Evolutionary conservation across 108 stramenopile species (phyloP).

Genomic region (Ochromonas danica): DNA sequence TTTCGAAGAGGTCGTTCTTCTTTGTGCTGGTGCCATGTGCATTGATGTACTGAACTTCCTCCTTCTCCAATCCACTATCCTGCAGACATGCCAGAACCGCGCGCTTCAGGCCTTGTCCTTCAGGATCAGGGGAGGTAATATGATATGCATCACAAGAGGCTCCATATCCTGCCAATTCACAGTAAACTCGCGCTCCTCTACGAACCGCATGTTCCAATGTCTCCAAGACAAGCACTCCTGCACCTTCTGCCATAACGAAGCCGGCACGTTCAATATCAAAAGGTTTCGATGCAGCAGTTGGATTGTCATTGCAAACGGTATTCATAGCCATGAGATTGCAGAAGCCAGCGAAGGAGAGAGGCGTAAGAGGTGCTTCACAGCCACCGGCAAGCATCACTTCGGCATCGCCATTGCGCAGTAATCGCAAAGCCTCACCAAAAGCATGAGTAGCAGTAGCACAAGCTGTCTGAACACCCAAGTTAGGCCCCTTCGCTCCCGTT

Average conservation of each 20-base stretch:
- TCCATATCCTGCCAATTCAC: slow-evolving; percentile 71
- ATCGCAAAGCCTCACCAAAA: slow-evolving; percentile 72
- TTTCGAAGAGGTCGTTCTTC: slow-evolving; percentile 97
- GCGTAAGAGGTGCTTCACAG: slow-evolving; percentile 86
- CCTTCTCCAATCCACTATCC: slow-evolving; percentile 71
- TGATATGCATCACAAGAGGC: slow-evolving; percentile 94
- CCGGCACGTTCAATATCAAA: slow-evolving; percentile 90
- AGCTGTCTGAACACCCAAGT: slow-evolving; percentile 77
- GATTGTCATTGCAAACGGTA: slow-evolving; percentile 78
- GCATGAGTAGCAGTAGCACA: slow-evolving; percentile 87
- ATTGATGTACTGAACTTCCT: slow-evolving; percentile 74
- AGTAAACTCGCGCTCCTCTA: slow-evolving; percentile 87
- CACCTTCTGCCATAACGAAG: slow-evolving; percentile 98
- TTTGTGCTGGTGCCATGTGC: slow-evolving; percentile 93
- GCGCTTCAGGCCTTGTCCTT: slow-evolving; percentile 81
- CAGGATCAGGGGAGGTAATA: slow-evolving; percentile 94
- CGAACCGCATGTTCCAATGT: slow-evolving; percentile 78
- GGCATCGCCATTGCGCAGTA: slow-evolving; percentile 76
- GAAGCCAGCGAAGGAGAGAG: slow-evolving; percentile 83
- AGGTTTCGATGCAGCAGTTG: slow-evolving; percentile 74
- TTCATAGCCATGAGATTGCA: slow-evolving; percentile 91
- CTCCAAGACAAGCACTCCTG: slow-evolving; percentile 89
- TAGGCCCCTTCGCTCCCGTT: slow-evolving; percentile 80
- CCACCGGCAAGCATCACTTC: slow-evolving; percentile 89
- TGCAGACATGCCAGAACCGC: slow-evolving; percentile 84